phyloP scores from a whole-genome alignment of 1,284 basidiomycete genomes.

The Naganishia albida region DNA sequence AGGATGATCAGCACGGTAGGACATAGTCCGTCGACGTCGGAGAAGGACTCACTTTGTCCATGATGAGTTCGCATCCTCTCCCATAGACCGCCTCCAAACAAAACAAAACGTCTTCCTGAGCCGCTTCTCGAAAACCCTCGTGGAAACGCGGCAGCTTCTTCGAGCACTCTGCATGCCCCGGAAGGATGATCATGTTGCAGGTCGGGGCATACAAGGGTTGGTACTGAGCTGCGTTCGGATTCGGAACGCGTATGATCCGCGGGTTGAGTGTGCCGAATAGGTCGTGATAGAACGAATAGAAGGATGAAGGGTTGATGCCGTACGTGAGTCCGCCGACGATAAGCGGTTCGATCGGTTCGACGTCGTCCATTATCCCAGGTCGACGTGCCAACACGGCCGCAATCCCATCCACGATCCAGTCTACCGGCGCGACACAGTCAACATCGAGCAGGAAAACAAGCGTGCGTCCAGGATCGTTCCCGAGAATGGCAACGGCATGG shows the following conservation, averaged over 20 bases:
- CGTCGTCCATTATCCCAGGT: background rate
- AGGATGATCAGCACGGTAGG: background rate
- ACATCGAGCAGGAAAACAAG: slow-evolving; percentile 10
- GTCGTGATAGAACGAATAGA: slow-evolving; percentile 6
- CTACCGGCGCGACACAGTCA: background rate
- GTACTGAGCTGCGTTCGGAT: background rate
- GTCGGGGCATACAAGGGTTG: slow-evolving; percentile 7
- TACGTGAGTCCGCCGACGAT: slow-evolving; percentile 3
- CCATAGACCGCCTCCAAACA: slow-evolving; percentile 9
- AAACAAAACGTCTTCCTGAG: slow-evolving; percentile 17
- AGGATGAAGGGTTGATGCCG: background rate
- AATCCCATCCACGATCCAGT: background rate
- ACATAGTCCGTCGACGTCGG: background rate
- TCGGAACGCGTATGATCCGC: background rate
- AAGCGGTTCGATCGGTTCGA: background rate
- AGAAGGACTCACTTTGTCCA: background rate
- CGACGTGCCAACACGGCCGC: background rate
- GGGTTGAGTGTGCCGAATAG: slow-evolving; percentile 4
- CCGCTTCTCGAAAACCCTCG: slow-evolving; percentile 7
- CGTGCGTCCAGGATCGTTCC: background rate
- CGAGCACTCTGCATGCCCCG: background rate
- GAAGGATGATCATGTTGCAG: slow-evolving; percentile 6
- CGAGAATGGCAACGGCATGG: background rate
- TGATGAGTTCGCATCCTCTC: background rate
- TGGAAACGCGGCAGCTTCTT: slow-evolving; percentile 9